Conservation (phyloP, 225 moss, liverwort and hornwort species). For the Neckera pumila region DNA sequence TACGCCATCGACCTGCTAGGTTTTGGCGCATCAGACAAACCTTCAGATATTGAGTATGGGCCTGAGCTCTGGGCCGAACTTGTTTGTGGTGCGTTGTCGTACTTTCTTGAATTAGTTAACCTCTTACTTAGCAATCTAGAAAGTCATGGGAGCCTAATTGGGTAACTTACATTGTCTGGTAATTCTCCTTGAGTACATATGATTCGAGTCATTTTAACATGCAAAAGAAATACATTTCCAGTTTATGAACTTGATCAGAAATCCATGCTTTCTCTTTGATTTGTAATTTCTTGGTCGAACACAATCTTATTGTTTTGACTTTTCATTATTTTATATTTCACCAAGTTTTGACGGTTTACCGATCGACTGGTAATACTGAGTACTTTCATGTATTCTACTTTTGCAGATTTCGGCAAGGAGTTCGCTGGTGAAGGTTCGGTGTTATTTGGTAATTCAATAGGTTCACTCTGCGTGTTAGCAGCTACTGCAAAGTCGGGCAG, state of each 20-base stretch:
- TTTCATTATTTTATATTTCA: neutral
- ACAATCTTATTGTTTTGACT: neutral
- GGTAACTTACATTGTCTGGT: neutral
- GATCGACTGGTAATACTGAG: neutral
- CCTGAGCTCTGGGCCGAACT: conserved; percentile 90
- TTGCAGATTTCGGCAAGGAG: conserved; percentile 63
- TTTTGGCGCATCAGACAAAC: conserved; percentile 92
- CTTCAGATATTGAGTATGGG: conserved; percentile 60
- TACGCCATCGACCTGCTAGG: conserved; percentile 90
- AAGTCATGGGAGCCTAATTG: neutral
- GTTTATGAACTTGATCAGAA: neutral
- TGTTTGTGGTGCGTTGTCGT: conserved; percentile 44
- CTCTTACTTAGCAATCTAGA: neutral
- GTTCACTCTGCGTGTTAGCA: conserved; percentile 75
- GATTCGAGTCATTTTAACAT: neutral
- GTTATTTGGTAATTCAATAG: conserved; percentile 87
- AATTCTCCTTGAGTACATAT: neutral
- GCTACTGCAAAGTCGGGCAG: conserved; percentile 56
- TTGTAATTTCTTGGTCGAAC: neutral
- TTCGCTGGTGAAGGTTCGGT: conserved; percentile 66
- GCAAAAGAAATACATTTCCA: neutral
- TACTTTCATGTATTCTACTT: neutral
- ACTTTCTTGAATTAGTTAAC: neutral
- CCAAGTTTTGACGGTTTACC: neutral
- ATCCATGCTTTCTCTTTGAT: neutral